A percentile compares a stretch with the other conserved stretches of the same genome.
Conservation (phyloP, 306 rosid species). For the Citrullus amarus region DNA sequence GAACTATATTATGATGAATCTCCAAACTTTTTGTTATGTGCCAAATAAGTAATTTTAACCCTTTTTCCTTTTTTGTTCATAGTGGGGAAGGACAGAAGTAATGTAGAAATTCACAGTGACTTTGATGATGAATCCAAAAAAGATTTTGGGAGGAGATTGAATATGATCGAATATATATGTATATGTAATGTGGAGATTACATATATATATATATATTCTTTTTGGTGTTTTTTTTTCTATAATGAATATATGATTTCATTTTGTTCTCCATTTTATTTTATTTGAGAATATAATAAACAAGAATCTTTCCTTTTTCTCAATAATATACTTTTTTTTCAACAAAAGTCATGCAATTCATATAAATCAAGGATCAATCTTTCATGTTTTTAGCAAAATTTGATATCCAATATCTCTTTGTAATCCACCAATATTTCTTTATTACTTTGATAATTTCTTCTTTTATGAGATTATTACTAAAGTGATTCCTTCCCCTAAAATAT, state of each 20-base stretch:
- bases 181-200: neutral
- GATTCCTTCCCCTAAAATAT: neutral
- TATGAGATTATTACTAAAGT: neutral
- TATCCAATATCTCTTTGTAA: no score
- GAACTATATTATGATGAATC: no score
- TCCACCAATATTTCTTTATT: no score
- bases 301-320: neutral
- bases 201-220: no score
- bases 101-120: neutral
- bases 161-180: neutral
- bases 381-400: no score
- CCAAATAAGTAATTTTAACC: no score
- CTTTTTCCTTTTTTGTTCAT: neutral
- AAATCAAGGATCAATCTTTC: no score
- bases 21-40: no score
- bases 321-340: neutral
- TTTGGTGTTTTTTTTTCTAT: no score
- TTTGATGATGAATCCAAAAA: neutral
- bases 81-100: neutral
- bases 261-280: no score
- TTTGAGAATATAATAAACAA: neutral
- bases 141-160: neutral
- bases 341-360: neutral
- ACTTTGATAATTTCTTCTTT: no score
- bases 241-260: neutral